Evolutionary conservation across 2,329 filamentous ascomycete species (phyloP), one percentile per base, ranked within the genome.

Genomic region (Dothistroma pini): DNA sequence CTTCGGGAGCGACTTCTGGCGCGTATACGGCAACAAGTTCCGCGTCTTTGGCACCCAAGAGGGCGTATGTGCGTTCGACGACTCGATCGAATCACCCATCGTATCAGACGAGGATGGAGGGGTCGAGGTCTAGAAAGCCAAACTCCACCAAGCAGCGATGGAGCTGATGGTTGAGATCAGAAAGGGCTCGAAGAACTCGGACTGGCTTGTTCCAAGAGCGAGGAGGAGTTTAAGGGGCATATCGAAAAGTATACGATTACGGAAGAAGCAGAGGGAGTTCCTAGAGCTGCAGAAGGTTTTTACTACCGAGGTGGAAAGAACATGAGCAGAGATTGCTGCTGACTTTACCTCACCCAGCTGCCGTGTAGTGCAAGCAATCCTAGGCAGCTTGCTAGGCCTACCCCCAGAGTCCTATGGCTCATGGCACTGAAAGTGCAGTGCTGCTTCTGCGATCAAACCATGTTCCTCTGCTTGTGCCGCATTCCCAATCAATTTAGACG

Each of bases 1-100:
- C 1, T 81, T 82, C 60, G 75, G 76, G 1, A 76, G 76, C 4
- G 72, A 76, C 16, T 86, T 87, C 68, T 88, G 85, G 85, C 68
- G 73, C 4, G 71, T 80, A 10, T 86, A 86, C 69, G 82, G 82
- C 1, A 87, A 87, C 66, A 83, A 80, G 64, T 69, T 87, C 58
- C 76, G 85, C 44, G 80, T 86, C 1, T 87, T 86, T 74, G 85
- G 84, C 2, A 86, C 84, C 0, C 68, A 78, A 52, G 84, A 88
- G 70, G 77, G 76, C 31, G 71, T 82, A 6, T 82, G 75, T 53
- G 62, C 62, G 49, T 62, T 74, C 16, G 68, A 70, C 32, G 60
- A 35, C 11, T 38, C 35, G 9, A 32, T 34, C 9, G 53, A 60
- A 38, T 56, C 50, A 19, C 29, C 52, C 7, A 22, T 22, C 12